phyloP scores from a whole-genome alignment of 352 stramenopile species.

The Pelagophyceae sp. region DNA sequence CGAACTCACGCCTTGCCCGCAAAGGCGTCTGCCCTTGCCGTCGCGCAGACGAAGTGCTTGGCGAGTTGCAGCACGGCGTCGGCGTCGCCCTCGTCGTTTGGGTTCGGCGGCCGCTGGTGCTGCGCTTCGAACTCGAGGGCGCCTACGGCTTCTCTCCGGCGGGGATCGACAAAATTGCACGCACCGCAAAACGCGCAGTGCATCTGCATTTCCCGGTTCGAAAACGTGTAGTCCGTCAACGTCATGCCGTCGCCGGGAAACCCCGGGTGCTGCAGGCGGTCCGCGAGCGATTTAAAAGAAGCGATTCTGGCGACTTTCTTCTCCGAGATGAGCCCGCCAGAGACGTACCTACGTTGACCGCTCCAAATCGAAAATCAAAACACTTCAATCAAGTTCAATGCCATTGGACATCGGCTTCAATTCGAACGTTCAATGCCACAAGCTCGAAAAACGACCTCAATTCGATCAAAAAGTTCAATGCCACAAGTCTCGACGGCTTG shows the following conservation, averaged over 20 bases:
- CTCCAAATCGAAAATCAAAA: too few species aligned
- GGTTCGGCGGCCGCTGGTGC: conserved; percentile 57
- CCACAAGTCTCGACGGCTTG: too few species aligned
- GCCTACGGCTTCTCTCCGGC: too few species aligned
- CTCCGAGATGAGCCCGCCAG: conserved; percentile 75
- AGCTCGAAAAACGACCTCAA: too few species aligned
- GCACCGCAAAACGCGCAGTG: conserved; percentile 76
- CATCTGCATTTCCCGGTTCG: conserved; percentile 52
- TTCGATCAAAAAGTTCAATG: too few species aligned
- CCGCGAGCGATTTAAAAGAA: conserved; percentile 48
- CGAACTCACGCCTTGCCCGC: too few species aligned
- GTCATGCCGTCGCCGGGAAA: conserved; percentile 25
- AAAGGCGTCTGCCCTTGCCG: not conserved
- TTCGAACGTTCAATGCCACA: too few species aligned
- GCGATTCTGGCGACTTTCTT: conserved; percentile 66
- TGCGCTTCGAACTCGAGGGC: conserved; percentile 67
- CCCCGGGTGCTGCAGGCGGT: not conserved
- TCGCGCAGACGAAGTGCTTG: not conserved
- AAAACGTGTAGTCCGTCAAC: conserved; percentile 52
- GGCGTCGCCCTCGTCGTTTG: conserved; percentile 59
- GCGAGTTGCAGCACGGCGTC: conserved; percentile 49
- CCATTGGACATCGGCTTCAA: too few species aligned
- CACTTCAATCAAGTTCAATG: too few species aligned
- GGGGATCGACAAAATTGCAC: too few species aligned
- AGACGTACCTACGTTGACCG: too few species aligned